Conservation (phyloP, 441 rosid genomes). For the Syzygium syzygioides region DNA sequence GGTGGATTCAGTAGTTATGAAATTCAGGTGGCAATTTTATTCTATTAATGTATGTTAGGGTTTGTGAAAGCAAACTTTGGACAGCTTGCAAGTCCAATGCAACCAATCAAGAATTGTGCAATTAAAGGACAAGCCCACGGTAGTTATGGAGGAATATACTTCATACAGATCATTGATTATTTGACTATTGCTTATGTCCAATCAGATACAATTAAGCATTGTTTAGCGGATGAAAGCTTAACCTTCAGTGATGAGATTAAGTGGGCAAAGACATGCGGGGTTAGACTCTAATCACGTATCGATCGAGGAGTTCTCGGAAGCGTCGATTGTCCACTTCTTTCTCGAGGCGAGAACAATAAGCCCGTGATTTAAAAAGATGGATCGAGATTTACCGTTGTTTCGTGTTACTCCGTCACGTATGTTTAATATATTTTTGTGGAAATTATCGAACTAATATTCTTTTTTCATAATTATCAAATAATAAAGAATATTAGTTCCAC, state of each 20-base stretch:
- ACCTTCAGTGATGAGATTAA: background rate
- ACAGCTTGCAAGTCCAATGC: background rate
- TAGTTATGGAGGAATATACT: background rate
- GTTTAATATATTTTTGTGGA: background rate
- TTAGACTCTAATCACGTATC: background rate
- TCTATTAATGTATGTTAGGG: background rate
- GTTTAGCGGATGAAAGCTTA: background rate
- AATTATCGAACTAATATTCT: background rate
- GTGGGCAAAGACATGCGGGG: background rate
- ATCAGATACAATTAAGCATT: fast-evolving
- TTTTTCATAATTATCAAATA: background rate
- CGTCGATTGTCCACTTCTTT: background rate
- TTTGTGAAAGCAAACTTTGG: background rate
- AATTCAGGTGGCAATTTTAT: background rate
- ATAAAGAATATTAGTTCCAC: background rate
- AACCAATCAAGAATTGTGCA: background rate
- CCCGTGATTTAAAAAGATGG: background rate
- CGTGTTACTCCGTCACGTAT: background rate
- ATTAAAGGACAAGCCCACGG: background rate
- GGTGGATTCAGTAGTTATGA: background rate
- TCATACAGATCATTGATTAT: background rate
- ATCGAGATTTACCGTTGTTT: background rate
- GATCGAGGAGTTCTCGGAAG: background rate
- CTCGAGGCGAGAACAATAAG: background rate
- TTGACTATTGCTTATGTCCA: background rate